Evolutionary conservation across 805 yeast species (phyloP).

Genomic region (Lipomyces oligophaga): DNA sequence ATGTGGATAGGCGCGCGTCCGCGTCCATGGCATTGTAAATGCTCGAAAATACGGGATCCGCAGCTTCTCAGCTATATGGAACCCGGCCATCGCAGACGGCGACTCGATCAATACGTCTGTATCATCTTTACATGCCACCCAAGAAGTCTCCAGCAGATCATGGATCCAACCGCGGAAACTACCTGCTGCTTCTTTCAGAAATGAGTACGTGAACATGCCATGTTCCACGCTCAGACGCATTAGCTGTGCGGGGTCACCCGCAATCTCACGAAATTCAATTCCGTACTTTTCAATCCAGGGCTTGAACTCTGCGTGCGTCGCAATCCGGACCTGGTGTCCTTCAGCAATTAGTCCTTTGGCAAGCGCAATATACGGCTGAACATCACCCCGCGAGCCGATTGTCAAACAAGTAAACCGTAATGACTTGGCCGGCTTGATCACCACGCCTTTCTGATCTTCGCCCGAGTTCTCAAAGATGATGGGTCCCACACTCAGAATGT

Average conservation of each 20-base stretch:
- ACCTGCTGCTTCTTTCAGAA: slow-evolving; percentile 74
- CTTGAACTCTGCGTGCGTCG: slow-evolving; percentile 78
- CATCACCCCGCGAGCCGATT: slow-evolving; percentile 95
- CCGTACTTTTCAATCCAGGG: slow-evolving; percentile 69
- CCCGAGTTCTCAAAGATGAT: slow-evolving; percentile 37
- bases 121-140: slow-evolving; percentile 80
- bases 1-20: slow-evolving; percentile 93
- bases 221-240: slow-evolving; percentile 92
- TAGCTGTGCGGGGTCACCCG: slow-evolving; percentile 89
- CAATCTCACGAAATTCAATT: slow-evolving; percentile 65
- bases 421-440: slow-evolving; percentile 48
- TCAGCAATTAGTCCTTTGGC: slow-evolving; percentile 72
- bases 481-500: slow-evolving; percentile 9
- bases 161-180: slow-evolving; percentile 81
- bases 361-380: slow-evolving; percentile 92
- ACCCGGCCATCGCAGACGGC: slow-evolving; percentile 95
- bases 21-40: slow-evolving; percentile 98
- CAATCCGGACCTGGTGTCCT: slow-evolving; percentile 81
- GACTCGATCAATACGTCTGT: slow-evolving; percentile 85
- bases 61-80: slow-evolving; percentile 90
- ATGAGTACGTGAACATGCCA: slow-evolving; percentile 78
- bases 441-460: slow-evolving; percentile 39
- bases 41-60: slow-evolving; percentile 89
- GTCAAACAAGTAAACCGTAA: slow-evolving; percentile 68
- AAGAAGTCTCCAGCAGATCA: slow-evolving; percentile 65